A percentile compares a stretch with the other conserved stretches of the same genome.
phyloP scores from a whole-genome alignment of 495 filamentous ascomycete genomes.

The Penicillium crystallinum region DNA sequence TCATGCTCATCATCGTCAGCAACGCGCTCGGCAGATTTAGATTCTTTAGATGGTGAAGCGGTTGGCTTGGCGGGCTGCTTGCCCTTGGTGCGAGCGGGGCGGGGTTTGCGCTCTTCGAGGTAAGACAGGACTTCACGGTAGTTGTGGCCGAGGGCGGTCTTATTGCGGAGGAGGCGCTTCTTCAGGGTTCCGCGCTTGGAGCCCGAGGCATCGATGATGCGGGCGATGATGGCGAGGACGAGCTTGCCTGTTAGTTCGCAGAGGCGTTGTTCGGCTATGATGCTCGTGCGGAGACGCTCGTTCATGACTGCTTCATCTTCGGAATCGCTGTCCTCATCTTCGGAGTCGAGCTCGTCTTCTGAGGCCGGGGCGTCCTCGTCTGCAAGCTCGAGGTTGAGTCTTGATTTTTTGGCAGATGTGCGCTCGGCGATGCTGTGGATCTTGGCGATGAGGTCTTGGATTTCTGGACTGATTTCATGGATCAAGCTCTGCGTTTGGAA shows the following conservation, averaged over 20 bases:
- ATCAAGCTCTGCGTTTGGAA: conserved; percentile 56
- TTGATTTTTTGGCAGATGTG: conserved; percentile 63
- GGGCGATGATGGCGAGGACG: conserved; percentile 69
- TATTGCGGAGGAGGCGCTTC: conserved; percentile 62
- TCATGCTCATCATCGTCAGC: conserved; percentile 49
- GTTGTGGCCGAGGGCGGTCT: conserved; percentile 60
- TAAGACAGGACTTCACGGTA: conserved; percentile 72
- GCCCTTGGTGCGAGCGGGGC: conserved; percentile 36
- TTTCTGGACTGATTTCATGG: conserved; percentile 53
- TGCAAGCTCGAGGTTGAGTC: conserved; percentile 59
- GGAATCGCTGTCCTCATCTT: conserved; percentile 57
- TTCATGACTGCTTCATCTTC: conserved; percentile 44
- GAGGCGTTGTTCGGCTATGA: conserved; percentile 73
- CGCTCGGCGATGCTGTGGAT: conserved; percentile 73
- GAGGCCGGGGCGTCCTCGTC: conserved; percentile 61
- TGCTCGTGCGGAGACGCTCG: conserved; percentile 52
- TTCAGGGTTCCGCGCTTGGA: conserved; percentile 55
- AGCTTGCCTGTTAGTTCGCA: conserved; percentile 81
- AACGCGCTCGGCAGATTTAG: conserved; percentile 40
- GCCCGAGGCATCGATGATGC: conserved; percentile 61
- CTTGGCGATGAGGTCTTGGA: conserved; percentile 58
- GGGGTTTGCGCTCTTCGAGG: conserved; percentile 57
- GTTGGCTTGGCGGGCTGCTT: conserved; percentile 40
- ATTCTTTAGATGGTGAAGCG: conserved; percentile 26
- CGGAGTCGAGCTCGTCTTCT: conserved; percentile 45